A percentile compares a stretch with the other conserved stretches of the same genome.
phyloP scores from a whole-genome alignment of 768 basidiomycete species.

The Cystofilobasidium macerans region DNA sequence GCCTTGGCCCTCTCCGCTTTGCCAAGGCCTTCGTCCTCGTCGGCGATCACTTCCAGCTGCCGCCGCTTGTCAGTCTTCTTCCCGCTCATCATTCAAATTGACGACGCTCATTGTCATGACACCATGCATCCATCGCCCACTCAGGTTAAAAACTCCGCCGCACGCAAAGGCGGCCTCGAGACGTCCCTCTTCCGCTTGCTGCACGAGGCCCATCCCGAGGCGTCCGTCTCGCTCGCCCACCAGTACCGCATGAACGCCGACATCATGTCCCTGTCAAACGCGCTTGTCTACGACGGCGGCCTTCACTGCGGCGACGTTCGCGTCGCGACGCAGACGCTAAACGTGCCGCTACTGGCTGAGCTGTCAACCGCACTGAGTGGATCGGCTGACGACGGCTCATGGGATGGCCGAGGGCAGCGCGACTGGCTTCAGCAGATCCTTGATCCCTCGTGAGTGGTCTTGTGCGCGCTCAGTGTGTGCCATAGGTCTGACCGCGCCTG shows the following conservation, averaged over 20 bases:
- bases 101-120: background rate
- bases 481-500: background rate
- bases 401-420: slow-evolving; percentile 28
- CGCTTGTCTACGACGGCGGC: slow-evolving; percentile 66
- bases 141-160: slow-evolving; percentile 68
- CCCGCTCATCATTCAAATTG: background rate
- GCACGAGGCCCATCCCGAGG: slow-evolving; percentile 60
- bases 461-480: background rate
- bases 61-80: slow-evolving; percentile 59
- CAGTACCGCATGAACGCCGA: slow-evolving; percentile 97
- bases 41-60: slow-evolving; percentile 94
- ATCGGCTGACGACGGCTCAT: slow-evolving; percentile 33
- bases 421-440: slow-evolving; percentile 67
- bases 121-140: background rate
- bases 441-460: slow-evolving; percentile 49
- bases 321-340: slow-evolving; percentile 53
- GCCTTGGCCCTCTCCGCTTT: slow-evolving; percentile 80
- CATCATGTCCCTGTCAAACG: slow-evolving; percentile 84
- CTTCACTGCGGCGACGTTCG: slow-evolving; percentile 65
- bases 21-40: slow-evolving; percentile 87
- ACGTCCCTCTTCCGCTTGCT: slow-evolving; percentile 78
- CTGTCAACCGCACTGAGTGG: background rate
- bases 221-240: slow-evolving; percentile 70
- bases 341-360: slow-evolving; percentile 43
- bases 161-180: slow-evolving; percentile 76